Evolutionary conservation across 2,329 filamentous ascomycete genomes (phyloP).

Genomic region (Neurospora sp.): DNA sequence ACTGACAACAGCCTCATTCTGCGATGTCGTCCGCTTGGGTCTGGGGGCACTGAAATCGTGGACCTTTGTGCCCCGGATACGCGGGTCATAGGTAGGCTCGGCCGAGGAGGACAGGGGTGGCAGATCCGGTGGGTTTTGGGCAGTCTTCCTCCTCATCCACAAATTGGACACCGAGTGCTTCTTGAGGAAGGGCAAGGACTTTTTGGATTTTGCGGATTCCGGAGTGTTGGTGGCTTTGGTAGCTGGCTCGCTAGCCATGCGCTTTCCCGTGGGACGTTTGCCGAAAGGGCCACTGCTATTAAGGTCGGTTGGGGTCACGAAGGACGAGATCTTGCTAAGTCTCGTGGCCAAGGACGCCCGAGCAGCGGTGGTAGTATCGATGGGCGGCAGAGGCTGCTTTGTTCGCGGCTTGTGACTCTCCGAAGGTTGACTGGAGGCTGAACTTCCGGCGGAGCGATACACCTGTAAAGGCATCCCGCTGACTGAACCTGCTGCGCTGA

Average conservation of each 20-base stretch:
- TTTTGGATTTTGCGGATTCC: constrained; percentile 39
- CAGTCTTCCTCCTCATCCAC: constrained; percentile 46
- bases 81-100: constrained; percentile 48
- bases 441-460: constrained; percentile 24
- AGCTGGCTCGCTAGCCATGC: constrained; percentile 29
- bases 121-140: constrained; percentile 37
- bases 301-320: constrained; percentile 40
- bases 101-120: constrained; percentile 31
- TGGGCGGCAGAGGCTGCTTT: constrained; percentile 27
- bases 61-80: constrained; percentile 53
- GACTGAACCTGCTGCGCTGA: constrained; percentile 34
- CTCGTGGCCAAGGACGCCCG: constrained; percentile 19
- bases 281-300: constrained; percentile 27
- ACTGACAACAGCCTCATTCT: background rate
- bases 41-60: constrained; percentile 58
- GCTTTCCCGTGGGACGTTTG: constrained; percentile 33
- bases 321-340: constrained; percentile 30
- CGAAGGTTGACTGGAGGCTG: constrained; percentile 9
- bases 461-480: constrained; percentile 46
- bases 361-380: constrained; percentile 25
- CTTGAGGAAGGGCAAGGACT: constrained; percentile 47
- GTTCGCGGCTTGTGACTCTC: constrained; percentile 20
- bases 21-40: constrained; percentile 9
- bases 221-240: constrained; percentile 20
- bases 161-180: constrained; percentile 52